Base-by-base conservation (phyloP, 176 grass and related monocot genomes). In the Musa itinerans region DNA sequence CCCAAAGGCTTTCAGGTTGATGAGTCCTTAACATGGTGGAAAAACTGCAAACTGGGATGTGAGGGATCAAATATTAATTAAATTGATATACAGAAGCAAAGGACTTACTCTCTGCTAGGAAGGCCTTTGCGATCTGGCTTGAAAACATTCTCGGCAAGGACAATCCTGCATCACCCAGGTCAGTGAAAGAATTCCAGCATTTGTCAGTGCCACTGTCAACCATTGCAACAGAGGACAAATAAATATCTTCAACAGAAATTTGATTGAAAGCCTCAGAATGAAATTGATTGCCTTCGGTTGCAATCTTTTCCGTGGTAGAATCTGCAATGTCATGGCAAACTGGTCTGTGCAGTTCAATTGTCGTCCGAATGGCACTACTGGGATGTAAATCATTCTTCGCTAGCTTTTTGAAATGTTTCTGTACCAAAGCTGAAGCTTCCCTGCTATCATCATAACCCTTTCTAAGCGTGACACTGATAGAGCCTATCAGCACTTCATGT, bases 401-500 rank as follows among this genome's bases (percentile, higher is more conserved):
- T 50, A 49, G 17, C 56, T 76, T 56, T 55, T 56, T 14, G 29
- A 20, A 63, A 63, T 48, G 22, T 73, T 57, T 50, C 56, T 52
- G 11, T 16, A 50, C 20, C 34, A 57, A 74, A 50, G 34, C 19
- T 15, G 11, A 17, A 57, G 20, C 14, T 58, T 74, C 53, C 21
- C 9, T 23, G 4, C 21, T 5, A 34, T 9, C 13, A 56, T 74
- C 54, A 57, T 11, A 50, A 50, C 27, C 9, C 25, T 22, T 50
- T 76, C 58, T n/a, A 76, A 76, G 56, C n/a, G 27, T 64, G 9
- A 76, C 29, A 52, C 43, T 64, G 17, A 76, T 76, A 53, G 74
- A 76, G 1, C 74, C 74, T 52, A 76, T 76, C 20, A 76, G 14
- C 10, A 76, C 56, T 52, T 76, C 74, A 51, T 4, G 0, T 68